Evolutionary conservation across 768 basidiomycete species (phyloP).

Genomic region (Podaxis sp.): DNA sequence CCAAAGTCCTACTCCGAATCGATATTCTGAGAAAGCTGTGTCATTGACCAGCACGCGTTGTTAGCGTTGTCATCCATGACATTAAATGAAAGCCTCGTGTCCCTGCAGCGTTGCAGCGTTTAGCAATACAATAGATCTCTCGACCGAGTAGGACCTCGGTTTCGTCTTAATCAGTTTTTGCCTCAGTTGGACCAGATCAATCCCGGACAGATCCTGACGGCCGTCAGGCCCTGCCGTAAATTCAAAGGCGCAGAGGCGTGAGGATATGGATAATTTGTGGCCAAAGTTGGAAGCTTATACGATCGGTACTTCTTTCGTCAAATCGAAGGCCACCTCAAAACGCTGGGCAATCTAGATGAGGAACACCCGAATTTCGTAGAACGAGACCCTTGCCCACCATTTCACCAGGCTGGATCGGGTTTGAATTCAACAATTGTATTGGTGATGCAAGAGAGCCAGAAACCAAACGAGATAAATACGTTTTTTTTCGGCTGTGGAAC

Average conservation of each 20-base stretch:
- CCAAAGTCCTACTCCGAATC: conserved; percentile 20
- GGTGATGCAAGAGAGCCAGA: conserved; percentile 4
- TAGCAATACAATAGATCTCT: conserved; percentile 13
- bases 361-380: not conserved
- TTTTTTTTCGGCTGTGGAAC: not conserved
- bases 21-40: conserved; percentile 25
- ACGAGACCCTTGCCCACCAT: not conserved
- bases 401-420: not conserved
- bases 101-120: conserved; percentile 22
- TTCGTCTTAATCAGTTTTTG: conserved; percentile 26
- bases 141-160: conserved; percentile 26
- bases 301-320: conserved; percentile 14
- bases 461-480: not conserved
- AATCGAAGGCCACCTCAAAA: conserved; percentile 1
- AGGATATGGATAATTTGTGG: conserved; percentile 12
- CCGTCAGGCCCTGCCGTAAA: conserved; percentile 13
- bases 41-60: conserved; percentile 36
- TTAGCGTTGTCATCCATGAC: conserved; percentile 33
- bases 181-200: conserved; percentile 18
- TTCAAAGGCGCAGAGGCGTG: conserved; percentile 7
- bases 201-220: conserved; percentile 11
- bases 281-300: conserved; percentile 13
- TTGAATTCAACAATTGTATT: not conserved
- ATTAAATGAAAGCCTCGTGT: conserved; percentile 41
- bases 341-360: conserved; percentile 13